A percentile compares a stretch with the other conserved stretches of the same genome.
Conservation (phyloP, 1,284 basidiomycete species). For the Takashimella koratensis region DNA sequence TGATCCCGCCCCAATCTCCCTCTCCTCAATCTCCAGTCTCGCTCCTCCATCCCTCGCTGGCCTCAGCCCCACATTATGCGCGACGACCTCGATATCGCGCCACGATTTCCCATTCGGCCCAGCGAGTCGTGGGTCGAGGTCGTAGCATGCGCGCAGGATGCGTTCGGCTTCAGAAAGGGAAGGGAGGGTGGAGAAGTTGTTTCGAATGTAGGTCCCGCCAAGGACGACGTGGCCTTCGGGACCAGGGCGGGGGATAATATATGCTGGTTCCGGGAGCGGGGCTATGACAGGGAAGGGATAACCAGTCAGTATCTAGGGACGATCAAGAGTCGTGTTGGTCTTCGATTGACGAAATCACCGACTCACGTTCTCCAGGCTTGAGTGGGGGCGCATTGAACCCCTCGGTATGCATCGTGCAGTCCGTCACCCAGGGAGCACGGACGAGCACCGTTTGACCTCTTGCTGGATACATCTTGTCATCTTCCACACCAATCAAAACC, state of each 20-base stretch:
- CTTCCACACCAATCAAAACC: constrained; percentile 43
- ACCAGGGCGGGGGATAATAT: constrained; percentile 49
- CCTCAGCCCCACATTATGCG: constrained; percentile 64
- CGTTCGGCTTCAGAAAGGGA: constrained; percentile 26
- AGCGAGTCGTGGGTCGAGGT: constrained; percentile 44
- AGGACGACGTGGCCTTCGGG: constrained; percentile 36
- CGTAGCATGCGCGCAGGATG: constrained; percentile 41
- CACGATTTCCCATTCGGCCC: constrained; percentile 26
- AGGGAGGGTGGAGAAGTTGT: constrained; percentile 34
- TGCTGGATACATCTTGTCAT: constrained; percentile 41
- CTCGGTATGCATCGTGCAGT: constrained; percentile 20
- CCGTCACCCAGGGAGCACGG: constrained; percentile 30
- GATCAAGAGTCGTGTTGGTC: neutral
- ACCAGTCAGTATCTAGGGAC: neutral
- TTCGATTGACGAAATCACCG: neutral
- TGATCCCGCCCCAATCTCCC: constrained; percentile 52
- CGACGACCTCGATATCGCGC: constrained; percentile 52
- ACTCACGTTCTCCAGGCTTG: no score
- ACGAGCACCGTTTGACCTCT: constrained; percentile 48
- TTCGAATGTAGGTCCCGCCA: constrained; percentile 37
- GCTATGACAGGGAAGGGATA: no score
- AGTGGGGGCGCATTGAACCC: no score
- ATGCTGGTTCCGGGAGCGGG: constrained; percentile 15
- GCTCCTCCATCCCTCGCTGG: constrained; percentile 65
- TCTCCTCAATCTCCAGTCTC: constrained; percentile 60